These are phyloP conservation scores for Aspergillus cavernicola DNA, from an alignment of 495 filamentous ascomycete genomes.

Conservation along the genomic window DNA sequence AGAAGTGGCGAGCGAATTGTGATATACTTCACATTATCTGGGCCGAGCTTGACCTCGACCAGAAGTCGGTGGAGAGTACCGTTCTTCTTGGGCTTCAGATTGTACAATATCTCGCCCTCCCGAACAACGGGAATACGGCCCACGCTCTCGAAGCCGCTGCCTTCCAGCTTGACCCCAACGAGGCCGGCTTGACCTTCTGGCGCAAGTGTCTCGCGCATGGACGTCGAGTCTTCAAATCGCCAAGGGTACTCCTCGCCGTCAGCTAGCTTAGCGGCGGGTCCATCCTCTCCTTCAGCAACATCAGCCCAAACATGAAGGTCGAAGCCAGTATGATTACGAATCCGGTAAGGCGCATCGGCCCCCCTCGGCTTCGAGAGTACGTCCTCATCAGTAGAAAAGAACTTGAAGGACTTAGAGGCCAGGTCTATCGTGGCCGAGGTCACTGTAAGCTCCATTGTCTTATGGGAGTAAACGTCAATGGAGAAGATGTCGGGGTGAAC, in stretches of 20 bases:
- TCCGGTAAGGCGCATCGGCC: conserved; percentile 85
- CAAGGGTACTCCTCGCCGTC: conserved; percentile 92
- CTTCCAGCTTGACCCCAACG: conserved; percentile 80
- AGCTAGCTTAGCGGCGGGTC: conserved; percentile 69
- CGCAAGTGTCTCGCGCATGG: conserved; percentile 85
- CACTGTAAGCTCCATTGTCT: conserved; percentile 84
- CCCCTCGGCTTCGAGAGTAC: conserved; percentile 91
- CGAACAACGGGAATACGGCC: conserved; percentile 83
- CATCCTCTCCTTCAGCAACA: conserved; percentile 56
- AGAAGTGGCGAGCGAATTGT: conserved; percentile 93
- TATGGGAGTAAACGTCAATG: conserved; percentile 81
- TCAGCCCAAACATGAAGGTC: conserved; percentile 79
- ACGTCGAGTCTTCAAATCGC: conserved; percentile 93
- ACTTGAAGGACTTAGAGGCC: conserved; percentile 86
- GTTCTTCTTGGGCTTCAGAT: conserved; percentile 77
- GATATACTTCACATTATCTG: conserved; percentile 96
- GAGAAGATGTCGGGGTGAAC: conserved; percentile 70
- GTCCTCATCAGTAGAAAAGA: conserved; percentile 85
- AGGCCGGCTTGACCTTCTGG: conserved; percentile 74
- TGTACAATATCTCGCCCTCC: conserved; percentile 91
- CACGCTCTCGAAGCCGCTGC: conserved; percentile 87
- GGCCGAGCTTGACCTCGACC: conserved; percentile 84
- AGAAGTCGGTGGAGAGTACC: conserved; percentile 81
- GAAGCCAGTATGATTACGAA: conserved; percentile 94
- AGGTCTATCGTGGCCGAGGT: conserved; percentile 93